These are phyloP conservation scores for Aschersonia sp. DNA, from an alignment of 2,329 filamentous ascomycete species.

Conservation along the genomic window DNA sequence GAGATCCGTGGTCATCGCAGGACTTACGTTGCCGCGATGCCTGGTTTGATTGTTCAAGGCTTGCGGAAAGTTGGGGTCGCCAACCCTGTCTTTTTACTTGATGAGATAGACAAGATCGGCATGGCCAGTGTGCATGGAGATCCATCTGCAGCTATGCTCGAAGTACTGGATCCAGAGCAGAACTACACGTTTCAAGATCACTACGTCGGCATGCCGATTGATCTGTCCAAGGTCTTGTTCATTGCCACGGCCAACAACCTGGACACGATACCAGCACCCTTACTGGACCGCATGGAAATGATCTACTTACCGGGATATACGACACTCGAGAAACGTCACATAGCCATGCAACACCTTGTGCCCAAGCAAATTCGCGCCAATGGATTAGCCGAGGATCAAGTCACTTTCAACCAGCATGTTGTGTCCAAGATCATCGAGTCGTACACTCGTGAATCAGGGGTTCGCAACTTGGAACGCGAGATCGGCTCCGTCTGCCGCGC, in stretches of 20 bases:
- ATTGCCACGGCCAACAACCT: constrained; percentile 93
- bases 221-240: constrained; percentile 92
- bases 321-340: constrained; percentile 90
- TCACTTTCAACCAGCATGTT: constrained; percentile 67
- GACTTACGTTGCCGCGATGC: constrained; percentile 98
- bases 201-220: constrained; percentile 90
- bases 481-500: constrained; percentile 87
- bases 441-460: constrained; percentile 92
- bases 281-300: constrained; percentile 94
- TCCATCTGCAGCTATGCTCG: constrained; percentile 92
- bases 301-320: constrained; percentile 92
- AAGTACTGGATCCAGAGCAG: constrained; percentile 94
- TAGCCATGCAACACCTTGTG: constrained; percentile 83
- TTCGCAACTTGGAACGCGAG: constrained; percentile 91
- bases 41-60: constrained; percentile 83
- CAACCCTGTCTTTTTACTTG: constrained; percentile 88
- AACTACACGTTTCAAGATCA: constrained; percentile 92
- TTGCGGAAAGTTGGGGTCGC: constrained; percentile 90
- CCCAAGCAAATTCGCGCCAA: constrained; percentile 92
- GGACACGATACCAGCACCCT: constrained; percentile 85
- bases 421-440: constrained; percentile 91
- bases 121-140: constrained; percentile 87
- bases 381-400: constrained; percentile 62
- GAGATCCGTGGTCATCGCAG: constrained; percentile 90
- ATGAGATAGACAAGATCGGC: constrained; percentile 96